Base-by-base conservation (phyloP, 352 stramenopile genomes). In the Phytophthora vignae region DNA sequence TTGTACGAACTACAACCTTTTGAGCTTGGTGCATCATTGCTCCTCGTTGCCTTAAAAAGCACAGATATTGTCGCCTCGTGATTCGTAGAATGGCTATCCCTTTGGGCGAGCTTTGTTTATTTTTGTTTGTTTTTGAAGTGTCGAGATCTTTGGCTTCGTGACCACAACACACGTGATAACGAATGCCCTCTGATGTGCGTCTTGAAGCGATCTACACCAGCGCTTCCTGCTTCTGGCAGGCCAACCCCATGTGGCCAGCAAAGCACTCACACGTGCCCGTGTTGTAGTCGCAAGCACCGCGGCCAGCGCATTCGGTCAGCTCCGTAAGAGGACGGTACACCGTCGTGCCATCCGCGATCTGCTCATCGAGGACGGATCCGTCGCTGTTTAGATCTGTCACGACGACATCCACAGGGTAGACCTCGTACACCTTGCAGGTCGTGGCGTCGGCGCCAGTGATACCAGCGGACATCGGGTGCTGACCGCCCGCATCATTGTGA, bases 181-280 rank as follows among this genome's bases (percentile, higher is more conserved):
- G 29, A 7, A 33, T 33, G 7, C 29, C 29, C 29, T 9, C 29
- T 33, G 29, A 6, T 33, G 29, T 33, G 29, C 29, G 29, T 33
- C 31, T 36, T 36, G 31, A 46, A 46, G 11, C 38, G 5, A 3
- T 46, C 71, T 74, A 74, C 50, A 69, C 67, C 5, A 70, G 62
- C 3, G 63, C 70, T 69, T 71, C 60, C 53, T 95, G 87, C 21
- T 77, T 83, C 55, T 94, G 73, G 50, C 88, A 95, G 15, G 86
- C 88, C 19, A 94, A 77, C 0, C 88, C 85, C 82, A 93, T 93
- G 73, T 94, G 87, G 0, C 88, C 88, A 6, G 84, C 55, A 57
- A 77, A 95, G 65, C 88, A 95, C 52, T 74, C 74, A 77, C 88
- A 94, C 0, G 71, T 75, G 14, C 88, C 88, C 0, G 79, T 78